Conservation (phyloP, 1,284 basidiomycete genomes). For the Apiotrichum sp. region DNA sequence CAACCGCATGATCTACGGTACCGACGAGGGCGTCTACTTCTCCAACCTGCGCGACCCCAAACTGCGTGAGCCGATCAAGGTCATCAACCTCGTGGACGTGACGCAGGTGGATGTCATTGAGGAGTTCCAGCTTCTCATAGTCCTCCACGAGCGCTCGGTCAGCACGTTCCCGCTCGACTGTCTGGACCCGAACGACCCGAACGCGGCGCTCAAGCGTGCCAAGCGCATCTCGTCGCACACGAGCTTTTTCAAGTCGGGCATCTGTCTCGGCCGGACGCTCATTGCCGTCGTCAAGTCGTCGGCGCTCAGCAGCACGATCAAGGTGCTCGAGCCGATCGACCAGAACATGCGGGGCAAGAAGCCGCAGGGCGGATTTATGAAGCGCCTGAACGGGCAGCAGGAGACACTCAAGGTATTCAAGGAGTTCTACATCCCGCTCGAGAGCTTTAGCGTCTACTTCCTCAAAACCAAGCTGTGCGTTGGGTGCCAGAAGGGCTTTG, state of each 20-base stretch:
- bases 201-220: constrained; percentile 83
- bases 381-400: constrained; percentile 80
- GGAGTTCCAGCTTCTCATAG: constrained; percentile 90
- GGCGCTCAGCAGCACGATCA: constrained; percentile 93
- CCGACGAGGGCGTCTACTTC: constrained; percentile 93
- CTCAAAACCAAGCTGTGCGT: constrained; percentile 97
- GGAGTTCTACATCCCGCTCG: constrained; percentile 99
- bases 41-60: constrained; percentile 70
- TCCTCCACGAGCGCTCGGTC: constrained; percentile 93
- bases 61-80: constrained; percentile 78
- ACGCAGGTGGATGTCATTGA: constrained; percentile 95
- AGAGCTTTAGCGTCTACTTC: constrained; percentile 94
- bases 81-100: constrained; percentile 82
- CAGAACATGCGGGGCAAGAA: constrained; percentile 78
- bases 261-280: constrained; percentile 86
- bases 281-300: constrained; percentile 97
- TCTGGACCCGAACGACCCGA: constrained; percentile 80
- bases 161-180: constrained; percentile 95
- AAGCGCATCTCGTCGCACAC: constrained; percentile 95
- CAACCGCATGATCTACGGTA: constrained; percentile 86
- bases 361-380: constrained; percentile 75
- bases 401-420: constrained; percentile 92
- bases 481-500: constrained; percentile 97
- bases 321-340: constrained; percentile 94
- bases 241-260: constrained; percentile 94